Base-by-base conservation (phyloP, 768 basidiomycete genomes). In the Agaricus sinodeliciosus region DNA sequence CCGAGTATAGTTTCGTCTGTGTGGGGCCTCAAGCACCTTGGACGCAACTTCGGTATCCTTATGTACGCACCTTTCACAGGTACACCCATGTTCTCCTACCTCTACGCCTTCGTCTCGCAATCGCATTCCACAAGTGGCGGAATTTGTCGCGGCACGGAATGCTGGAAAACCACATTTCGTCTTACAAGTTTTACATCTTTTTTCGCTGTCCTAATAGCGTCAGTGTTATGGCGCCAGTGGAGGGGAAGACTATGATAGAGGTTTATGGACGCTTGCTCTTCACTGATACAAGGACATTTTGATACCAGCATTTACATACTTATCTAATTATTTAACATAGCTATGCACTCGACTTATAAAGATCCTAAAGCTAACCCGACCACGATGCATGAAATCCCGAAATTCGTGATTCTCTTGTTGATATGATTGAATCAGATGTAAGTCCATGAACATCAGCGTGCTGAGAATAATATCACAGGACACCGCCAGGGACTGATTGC, bases 31-130 rank as follows among this genome's bases (percentile, higher is more conserved):
- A 61, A 72, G n/a, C 77, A 87, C 56, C 69, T 84, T 4, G 90
- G 82, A 8, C 80, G 90, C 52, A 92, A 92, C 65, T 91, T 81
- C 55, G 87, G 88, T 22, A 65, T 88, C 35, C 61, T 89, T 51
- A 80, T 84, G 44, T 89, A 87, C 58, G 82, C 88, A 0, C 84
- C 87, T 4, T 86, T 90, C 64, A 64, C 81, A 22, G 89, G 87
- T 4, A 89, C 87, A 0, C 80, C 87, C 1, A 34, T 81, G 0
- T 90, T 90, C 63, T 89, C 90, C 2, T 90, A 87, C 64, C 62
- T 91, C 0, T 92, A 90, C 55, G 90, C 90, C 12, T 80, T 84
- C 58, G 62, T 88, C 43, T 77, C 84, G 5, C 76, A 75, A 3
- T 66, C 73, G 2, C 78, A 81, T 54, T 71, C 77, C 8, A 41